Base-by-base conservation (phyloP, 768 basidiomycete species). In the Calvatia gigantea region DNA sequence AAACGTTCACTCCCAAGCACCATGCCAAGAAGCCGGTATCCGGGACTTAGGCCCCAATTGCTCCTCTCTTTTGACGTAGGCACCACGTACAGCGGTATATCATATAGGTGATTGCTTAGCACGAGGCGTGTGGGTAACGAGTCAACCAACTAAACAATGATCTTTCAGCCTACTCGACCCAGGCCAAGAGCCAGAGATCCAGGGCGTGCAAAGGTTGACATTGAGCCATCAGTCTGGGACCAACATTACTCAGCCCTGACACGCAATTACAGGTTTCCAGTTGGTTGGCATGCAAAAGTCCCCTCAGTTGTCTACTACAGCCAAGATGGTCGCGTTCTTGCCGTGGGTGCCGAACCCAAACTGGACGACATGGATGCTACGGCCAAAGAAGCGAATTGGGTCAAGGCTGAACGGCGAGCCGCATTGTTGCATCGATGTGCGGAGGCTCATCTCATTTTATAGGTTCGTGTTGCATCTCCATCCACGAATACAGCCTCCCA, bases 251-350 rank as follows among this genome's bases (percentile, higher is more conserved):
- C 46, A 48, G 17, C 35, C 23, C 46, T 29, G 19, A 23, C 42
- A 43, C 42, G 21, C 42, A 19, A 14, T 21, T n/a, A n/a, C n/a
- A 43, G 79, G 48, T 79, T 72, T 53, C 79, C 76, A 1, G 62
- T 68, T 11, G 71, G 71, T 1, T 71, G 73, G 3, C 71, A 75
- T 47, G 70, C 68, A 29, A 80, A 78, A 53, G 74, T 81, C 35
- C 79, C 76, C 0, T 73, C 76, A 1, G 61, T 78, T 19, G 51
- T 81, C n/a, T 76, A 73, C 51, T 81, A 81, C 56, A 77, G 78
- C 55, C 43, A 51, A 6, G 44, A 66, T 14, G 77, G 76, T 2
- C 15, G 21, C 0, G 64, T 73, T 1, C 67, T 59, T 27, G 80
- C 77, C 0, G 61, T 72, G 4, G 79, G 80, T 0, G 76, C 74